Conservation (phyloP, 441 rosid genomes). For the Bocquillonia castaneifolia region DNA sequence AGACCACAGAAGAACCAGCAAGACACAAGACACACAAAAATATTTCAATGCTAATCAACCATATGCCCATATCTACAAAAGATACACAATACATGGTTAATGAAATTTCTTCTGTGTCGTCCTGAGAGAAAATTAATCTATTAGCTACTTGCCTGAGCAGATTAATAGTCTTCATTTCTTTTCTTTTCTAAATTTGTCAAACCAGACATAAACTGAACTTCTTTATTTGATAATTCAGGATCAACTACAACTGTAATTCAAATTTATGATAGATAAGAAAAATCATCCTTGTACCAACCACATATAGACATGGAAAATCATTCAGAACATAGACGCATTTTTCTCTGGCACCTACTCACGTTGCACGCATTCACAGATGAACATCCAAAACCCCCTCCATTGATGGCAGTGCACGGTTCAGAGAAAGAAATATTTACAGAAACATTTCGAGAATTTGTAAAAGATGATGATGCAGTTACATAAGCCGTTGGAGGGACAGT, state of each 20-base stretch:
- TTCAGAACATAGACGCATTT: slow-evolving; percentile 11
- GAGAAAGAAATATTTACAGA: slow-evolving; percentile 69
- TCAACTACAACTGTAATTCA: neutral
- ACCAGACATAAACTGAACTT: neutral
- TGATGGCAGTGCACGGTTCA: slow-evolving; percentile 69
- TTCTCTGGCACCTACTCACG: slow-evolving; percentile 63
- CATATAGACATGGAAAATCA: neutral
- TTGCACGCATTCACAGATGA: slow-evolving; percentile 74
- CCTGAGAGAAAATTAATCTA: neutral
- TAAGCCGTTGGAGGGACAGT: slow-evolving; percentile 72
- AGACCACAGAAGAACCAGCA: neutral
- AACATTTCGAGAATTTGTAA: slow-evolving; percentile 70
- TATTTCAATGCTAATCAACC: neutral
- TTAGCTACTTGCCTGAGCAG: neutral
- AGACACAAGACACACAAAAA: neutral
- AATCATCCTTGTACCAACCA: neutral
- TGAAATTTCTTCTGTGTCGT: neutral
- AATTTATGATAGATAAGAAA: neutral
- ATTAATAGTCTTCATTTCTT: neutral
- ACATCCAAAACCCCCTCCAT: slow-evolving; percentile 75
- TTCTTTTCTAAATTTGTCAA: neutral
- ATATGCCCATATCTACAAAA: neutral
- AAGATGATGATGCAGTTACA: slow-evolving; percentile 54
- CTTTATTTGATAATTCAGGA: neutral
- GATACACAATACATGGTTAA: neutral